A percentile compares a stretch with the other conserved stretches of the same genome.
Evolutionary conservation across 805 yeast species (phyloP).

Genomic region (Saccharomycopsis fodiens): DNA sequence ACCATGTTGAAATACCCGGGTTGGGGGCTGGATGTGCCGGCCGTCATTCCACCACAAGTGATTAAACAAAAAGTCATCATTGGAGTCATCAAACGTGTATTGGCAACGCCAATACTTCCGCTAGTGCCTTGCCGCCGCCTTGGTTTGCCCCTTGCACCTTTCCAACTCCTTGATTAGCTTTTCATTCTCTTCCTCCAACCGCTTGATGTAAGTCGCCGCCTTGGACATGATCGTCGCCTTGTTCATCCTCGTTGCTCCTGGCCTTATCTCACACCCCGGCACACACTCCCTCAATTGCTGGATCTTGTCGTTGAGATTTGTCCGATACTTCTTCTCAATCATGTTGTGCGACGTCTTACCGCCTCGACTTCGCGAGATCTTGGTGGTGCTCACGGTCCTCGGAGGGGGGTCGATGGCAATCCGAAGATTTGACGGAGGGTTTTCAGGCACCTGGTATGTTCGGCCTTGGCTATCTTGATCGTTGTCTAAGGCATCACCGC

Average conservation of each 20-base stretch:
- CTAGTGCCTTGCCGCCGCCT: no score
- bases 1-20: no score
- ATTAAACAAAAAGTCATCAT: no score
- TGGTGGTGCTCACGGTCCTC: not conserved
- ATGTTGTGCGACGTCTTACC: conserved; percentile 60
- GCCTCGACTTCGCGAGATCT: conserved; percentile 29
- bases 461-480: not conserved
- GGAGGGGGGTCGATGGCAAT: conserved; percentile 51
- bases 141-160: no score
- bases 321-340: conserved; percentile 65
- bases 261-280: conserved; percentile 49
- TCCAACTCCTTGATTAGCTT: conserved; percentile 41
- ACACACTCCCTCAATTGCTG: conserved; percentile 56
- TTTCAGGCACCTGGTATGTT: not conserved
- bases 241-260: conserved; percentile 58
- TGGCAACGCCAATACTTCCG: no score
- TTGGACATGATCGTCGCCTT: conserved; percentile 71
- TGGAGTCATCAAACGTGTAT: no score
- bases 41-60: no score
- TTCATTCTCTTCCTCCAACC: conserved; percentile 57
- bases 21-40: no score
- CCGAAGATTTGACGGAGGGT: not conserved
- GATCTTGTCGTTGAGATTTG: conserved; percentile 64
- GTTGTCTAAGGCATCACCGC: not conserved
- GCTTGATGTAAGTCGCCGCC: conserved; percentile 72